Evolutionary conservation across 352 stramenopile species (phyloP), one percentile per base, ranked within the genome.

Genomic region (Discostella stelligera): DNA sequence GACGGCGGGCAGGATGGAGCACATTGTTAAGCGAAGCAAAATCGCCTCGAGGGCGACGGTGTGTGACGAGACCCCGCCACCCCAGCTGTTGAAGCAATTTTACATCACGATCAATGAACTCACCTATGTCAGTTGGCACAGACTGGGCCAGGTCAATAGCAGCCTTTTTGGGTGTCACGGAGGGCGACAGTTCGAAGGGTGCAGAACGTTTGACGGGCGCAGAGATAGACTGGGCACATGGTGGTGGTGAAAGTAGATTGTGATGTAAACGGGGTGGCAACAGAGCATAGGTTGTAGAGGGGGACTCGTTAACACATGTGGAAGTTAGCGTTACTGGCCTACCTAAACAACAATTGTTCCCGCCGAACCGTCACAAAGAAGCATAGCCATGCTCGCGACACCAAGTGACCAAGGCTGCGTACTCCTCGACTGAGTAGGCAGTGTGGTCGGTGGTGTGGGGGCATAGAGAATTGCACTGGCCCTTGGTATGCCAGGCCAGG

Each of bases 401-500:
- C 48, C 48, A 55, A 5, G 13, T 18, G 48, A 18, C 48, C 48
- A 55, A 18, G n/a, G 3, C 8, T 18, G 48, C 14, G 13, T 55
- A 55, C 48, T 55, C 48, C 0, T 55, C 48, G 5, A 14, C 8
- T 3, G 48, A 20, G 48, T 55, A 55, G 7, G 48, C 8, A 55
- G 20, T 21, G 48, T 55, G 48, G 48, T 55, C 48, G 23, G 18
- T 10, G 16, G 5, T 8, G 14, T 21, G 9, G 4, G 48, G 48
- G 13, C 48, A 55, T 10, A 27, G 18, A 0, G 48, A 10, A 3
- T 55, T 55, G 13, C 48, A 55, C 48, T 20, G 7, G 7, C 65
- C 65, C n/a, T 59, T 66, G 9, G 25, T 59, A 30, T 73, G 65
- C 27, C 30, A 73, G 5, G 39, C 18, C 10, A 66, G 41, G 54